These are phyloP conservation scores for Paracorniculantispora psalliotae DNA, from an alignment of 2,329 filamentous ascomycete genomes.

Conservation along the genomic window DNA sequence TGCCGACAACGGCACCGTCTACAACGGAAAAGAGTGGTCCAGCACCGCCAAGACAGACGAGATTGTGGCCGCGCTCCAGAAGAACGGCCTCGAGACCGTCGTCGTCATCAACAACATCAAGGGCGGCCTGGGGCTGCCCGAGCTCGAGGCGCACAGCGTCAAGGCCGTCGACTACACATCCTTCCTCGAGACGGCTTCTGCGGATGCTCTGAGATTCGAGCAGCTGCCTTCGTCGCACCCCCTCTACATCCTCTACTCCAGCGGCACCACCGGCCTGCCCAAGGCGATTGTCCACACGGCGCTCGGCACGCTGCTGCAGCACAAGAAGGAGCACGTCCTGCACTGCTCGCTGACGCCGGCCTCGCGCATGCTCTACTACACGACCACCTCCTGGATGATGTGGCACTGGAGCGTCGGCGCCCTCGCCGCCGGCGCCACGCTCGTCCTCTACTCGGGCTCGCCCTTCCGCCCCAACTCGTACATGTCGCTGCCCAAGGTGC, in stretches of 20 bases:
- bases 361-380: slow-evolving; percentile 86
- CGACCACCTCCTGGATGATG: slow-evolving; percentile 99
- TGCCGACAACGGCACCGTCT: slow-evolving; percentile 80
- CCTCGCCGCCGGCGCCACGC: slow-evolving; percentile 73
- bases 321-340: slow-evolving; percentile 92
- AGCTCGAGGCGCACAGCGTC: slow-evolving; percentile 35
- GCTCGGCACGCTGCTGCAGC: slow-evolving; percentile 84
- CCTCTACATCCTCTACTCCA: slow-evolving; percentile 90
- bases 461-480: slow-evolving; percentile 78
- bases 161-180: slow-evolving; percentile 39
- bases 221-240: slow-evolving; percentile 82
- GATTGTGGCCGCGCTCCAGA: slow-evolving; percentile 60
- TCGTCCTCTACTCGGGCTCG: slow-evolving; percentile 88
- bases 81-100: slow-evolving; percentile 59
- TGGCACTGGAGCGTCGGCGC: slow-evolving; percentile 95
- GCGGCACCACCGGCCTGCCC: slow-evolving; percentile 79
- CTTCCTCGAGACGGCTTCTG: slow-evolving; percentile 39
- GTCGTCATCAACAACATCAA: slow-evolving; percentile 68
- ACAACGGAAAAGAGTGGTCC: slow-evolving; percentile 88
- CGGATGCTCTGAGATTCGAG: slow-evolving; percentile 57
- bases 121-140: slow-evolving; percentile 38
- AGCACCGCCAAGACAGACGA: slow-evolving; percentile 73
- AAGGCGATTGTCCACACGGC: slow-evolving; percentile 95
- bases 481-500: slow-evolving; percentile 75
- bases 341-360: slow-evolving; percentile 73